These are phyloP conservation scores for Pseudogymnoascus sp. DNA, from an alignment of 2,329 filamentous ascomycete genomes.

Conservation along the genomic window DNA sequence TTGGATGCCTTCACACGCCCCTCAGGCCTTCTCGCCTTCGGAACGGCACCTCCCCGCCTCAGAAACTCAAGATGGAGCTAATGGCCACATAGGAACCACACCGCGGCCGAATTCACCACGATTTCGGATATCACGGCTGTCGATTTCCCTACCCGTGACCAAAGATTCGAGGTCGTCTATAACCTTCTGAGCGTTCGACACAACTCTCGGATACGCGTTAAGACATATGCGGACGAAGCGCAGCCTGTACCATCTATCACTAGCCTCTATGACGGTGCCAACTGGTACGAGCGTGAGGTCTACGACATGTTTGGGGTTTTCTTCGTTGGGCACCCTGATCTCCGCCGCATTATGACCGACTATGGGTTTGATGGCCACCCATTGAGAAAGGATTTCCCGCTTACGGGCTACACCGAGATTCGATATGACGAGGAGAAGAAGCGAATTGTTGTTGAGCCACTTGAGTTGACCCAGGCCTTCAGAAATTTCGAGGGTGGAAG, in stretches of 20 bases:
- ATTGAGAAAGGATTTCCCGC: constrained; percentile 91
- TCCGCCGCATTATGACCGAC: constrained; percentile 97
- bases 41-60: constrained; percentile 13
- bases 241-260: constrained; percentile 86
- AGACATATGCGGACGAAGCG: constrained; percentile 97
- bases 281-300: constrained; percentile 98
- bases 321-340: constrained; percentile 88
- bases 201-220: constrained; percentile 93
- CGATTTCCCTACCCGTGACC: constrained; percentile 89
- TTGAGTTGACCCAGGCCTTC: constrained; percentile 97
- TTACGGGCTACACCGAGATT: constrained; percentile 97
- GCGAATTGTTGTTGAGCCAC: constrained; percentile 92
- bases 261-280: constrained; percentile 81
- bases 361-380: constrained; percentile 99
- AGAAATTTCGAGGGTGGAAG: constrained; percentile 92
- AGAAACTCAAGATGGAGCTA: background rate
- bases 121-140: constrained; percentile 87
- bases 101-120: constrained; percentile 91
- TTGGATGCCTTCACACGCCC: background rate
- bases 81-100: constrained; percentile 58
- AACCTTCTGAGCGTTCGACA: constrained; percentile 92
- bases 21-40: background rate
- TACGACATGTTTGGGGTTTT: constrained; percentile 98
- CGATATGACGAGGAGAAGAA: constrained; percentile 99
- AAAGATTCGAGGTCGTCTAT: constrained; percentile 97